These are phyloP conservation scores for Penicillium herquei DNA, from an alignment of 495 filamentous ascomycete species.

Conservation along the genomic window DNA sequence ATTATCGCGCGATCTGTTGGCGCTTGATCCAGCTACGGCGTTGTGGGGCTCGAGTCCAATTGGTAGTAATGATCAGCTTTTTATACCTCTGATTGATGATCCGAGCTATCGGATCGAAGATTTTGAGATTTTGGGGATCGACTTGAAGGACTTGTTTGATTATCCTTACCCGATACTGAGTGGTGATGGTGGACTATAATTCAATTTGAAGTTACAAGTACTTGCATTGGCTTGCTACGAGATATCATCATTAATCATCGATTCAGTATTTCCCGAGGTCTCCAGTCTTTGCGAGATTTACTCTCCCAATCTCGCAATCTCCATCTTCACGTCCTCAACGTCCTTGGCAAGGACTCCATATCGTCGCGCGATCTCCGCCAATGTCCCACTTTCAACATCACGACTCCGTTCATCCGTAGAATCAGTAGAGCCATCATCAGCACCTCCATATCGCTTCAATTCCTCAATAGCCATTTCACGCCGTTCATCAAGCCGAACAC, in stretches of 20 bases:
- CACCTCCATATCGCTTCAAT: conserved; percentile 53
- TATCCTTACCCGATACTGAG: background rate
- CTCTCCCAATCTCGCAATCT: conserved; percentile 51
- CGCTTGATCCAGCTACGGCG: background rate
- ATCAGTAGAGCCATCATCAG: conserved; percentile 10
- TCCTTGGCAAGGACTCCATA: conserved; percentile 55
- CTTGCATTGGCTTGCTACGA: too few species aligned
- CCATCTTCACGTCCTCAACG: conserved; percentile 53
- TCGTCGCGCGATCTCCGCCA: conserved; percentile 58
- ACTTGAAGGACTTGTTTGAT: conserved; percentile 5
- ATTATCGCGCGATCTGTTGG: background rate
- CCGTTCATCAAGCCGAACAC: conserved; percentile 46
- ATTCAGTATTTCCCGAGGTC: too few species aligned
- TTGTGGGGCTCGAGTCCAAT: background rate
- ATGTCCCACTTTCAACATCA: conserved; percentile 24
- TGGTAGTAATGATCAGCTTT: background rate
- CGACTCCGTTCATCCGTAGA: conserved; percentile 10
- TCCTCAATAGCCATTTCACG: conserved; percentile 44
- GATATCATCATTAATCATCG: too few species aligned
- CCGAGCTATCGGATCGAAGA: conserved; percentile 2
- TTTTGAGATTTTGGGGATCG: background rate
- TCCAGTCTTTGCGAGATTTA: conserved; percentile 7
- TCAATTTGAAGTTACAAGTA: too few species aligned
- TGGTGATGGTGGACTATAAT: too few species aligned
- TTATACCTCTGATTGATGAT: conserved; percentile 4